A percentile compares a stretch with the other conserved stretches of the same genome.
These are phyloP conservation scores for Mycocentrospora acerina DNA, from an alignment of 2,329 filamentous ascomycete genomes.

Conservation along the genomic window DNA sequence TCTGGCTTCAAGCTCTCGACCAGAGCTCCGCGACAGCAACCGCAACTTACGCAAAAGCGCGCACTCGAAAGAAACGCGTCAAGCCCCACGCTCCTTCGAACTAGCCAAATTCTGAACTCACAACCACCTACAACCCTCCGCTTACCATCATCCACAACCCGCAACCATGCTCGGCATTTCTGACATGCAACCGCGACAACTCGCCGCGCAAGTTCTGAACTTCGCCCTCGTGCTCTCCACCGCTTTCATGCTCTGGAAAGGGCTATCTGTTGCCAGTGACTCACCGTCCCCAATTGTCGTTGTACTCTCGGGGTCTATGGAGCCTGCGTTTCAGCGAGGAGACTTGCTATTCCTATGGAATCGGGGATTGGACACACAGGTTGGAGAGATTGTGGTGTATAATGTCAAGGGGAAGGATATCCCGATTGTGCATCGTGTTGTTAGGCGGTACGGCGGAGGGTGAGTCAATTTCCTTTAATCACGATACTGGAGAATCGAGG, in stretches of 20 bases:
- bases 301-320: conserved; percentile 82
- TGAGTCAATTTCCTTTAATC: conserved; percentile 38
- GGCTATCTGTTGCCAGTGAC: conserved; percentile 75
- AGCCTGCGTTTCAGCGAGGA: conserved; percentile 77
- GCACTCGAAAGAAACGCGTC: no score
- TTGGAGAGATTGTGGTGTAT: conserved; percentile 75
- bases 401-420: conserved; percentile 94
- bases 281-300: conserved; percentile 70
- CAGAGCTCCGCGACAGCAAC: conserved; percentile 13
- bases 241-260: conserved; percentile 92
- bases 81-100: background rate
- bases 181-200: conserved; percentile 72
- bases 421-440: conserved; percentile 91
- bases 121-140: conserved; percentile 1
- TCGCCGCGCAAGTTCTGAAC: conserved; percentile 80
- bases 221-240: conserved; percentile 88
- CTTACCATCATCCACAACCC: conserved; percentile 3
- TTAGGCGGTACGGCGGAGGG: conserved; percentile 67
- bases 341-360: conserved; percentile 80
- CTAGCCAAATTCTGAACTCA: conserved; percentile 2
- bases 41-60: no score
- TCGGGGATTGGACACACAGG: conserved; percentile 61
- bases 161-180: conserved; percentile 51
- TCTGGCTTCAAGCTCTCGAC: conserved; percentile 32
- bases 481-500: background rate